Percentiles rank a stretch among this genome's conserved stretches.
Conservation (phyloP, 2,329 filamentous ascomycete genomes). For the Colletotrichum ledebouriae region DNA sequence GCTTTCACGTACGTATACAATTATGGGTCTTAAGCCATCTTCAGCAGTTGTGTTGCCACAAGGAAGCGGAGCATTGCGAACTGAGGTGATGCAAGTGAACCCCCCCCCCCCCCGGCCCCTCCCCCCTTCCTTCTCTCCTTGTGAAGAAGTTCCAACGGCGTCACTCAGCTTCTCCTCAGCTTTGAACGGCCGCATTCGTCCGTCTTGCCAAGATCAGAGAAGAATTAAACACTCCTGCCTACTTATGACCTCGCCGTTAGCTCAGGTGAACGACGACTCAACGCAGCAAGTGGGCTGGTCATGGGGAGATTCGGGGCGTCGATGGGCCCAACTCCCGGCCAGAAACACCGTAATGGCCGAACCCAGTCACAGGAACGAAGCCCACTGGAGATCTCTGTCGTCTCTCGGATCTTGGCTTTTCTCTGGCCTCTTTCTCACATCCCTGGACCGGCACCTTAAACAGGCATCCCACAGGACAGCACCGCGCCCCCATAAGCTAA, state of each 20-base stretch:
- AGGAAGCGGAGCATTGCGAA: too few species aligned
- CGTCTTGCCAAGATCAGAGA: neutral
- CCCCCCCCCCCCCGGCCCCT: too few species aligned
- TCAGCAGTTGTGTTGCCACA: neutral
- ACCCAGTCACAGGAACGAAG: conserved; percentile 20
- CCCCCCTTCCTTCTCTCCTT: too few species aligned
- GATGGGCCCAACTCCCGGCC: conserved; percentile 24
- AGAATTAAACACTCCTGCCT: neutral
- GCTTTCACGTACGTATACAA: neutral
- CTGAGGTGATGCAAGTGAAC: too few species aligned
- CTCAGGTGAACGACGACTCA: conserved; percentile 9
- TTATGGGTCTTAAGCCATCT: neutral
- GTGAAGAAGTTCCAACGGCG: too few species aligned
- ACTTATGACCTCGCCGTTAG: neutral
- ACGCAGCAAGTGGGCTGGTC: conserved; percentile 19
- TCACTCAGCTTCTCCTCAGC: too few species aligned
- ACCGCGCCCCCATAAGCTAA: conserved; percentile 11
- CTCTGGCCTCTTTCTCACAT: neutral
- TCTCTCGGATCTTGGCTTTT: conserved; percentile 2
- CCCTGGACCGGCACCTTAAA: neutral
- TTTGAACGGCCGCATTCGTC: neutral
- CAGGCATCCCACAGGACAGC: conserved; percentile 9
- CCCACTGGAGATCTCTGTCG: conserved; percentile 26
- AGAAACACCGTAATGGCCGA: conserved; percentile 7
- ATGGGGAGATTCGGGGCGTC: conserved; percentile 29